A percentile compares a stretch with the other conserved stretches of the same genome.
Conservation (phyloP, 192 early-diverging fungal species). For the Coemansia sp. region DNA sequence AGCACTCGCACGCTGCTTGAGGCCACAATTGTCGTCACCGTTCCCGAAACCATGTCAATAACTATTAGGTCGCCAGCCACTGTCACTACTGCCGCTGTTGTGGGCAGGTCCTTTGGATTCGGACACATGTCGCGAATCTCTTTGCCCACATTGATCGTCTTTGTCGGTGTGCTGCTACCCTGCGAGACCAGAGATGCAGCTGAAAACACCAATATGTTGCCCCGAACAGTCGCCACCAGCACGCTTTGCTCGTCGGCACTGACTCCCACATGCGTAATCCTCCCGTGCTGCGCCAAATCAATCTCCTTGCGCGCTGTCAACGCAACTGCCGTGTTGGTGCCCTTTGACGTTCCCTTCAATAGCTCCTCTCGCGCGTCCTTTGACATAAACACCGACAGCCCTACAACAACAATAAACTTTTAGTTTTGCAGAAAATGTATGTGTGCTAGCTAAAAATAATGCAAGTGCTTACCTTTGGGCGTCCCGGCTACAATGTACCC, state of each 20-base stretch:
- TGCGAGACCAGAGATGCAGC: constrained; percentile 24
- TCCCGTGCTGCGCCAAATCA: constrained; percentile 46
- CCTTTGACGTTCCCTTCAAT: constrained; percentile 23
- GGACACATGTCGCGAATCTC: constrained; percentile 65
- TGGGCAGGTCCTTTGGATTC: constrained; percentile 58
- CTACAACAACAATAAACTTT: not conserved
- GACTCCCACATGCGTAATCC: constrained; percentile 28
- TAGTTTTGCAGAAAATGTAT: not conserved
- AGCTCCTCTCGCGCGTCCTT: constrained; percentile 39
- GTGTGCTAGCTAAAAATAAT: not conserved
- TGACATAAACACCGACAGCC: constrained; percentile 32
- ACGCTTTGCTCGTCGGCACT: constrained; percentile 33
- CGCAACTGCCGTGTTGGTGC: constrained; percentile 40
- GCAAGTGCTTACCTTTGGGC: constrained; percentile 45
- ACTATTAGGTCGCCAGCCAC: constrained; percentile 41
- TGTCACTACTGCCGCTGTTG: constrained; percentile 57
- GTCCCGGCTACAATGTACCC: constrained; percentile 70
- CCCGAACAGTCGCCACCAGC: constrained; percentile 19
- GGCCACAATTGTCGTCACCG: constrained; percentile 30
- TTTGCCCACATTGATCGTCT: constrained; percentile 31
- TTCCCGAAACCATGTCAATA: constrained; percentile 34
- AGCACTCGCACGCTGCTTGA: constrained; percentile 31
- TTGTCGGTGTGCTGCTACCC: constrained; percentile 38
- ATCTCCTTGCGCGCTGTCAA: constrained; percentile 28
- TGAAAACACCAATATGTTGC: constrained; percentile 24